Base-by-base conservation (phyloP, 352 stramenopile genomes). In the Globisporangium megalacanthum region DNA sequence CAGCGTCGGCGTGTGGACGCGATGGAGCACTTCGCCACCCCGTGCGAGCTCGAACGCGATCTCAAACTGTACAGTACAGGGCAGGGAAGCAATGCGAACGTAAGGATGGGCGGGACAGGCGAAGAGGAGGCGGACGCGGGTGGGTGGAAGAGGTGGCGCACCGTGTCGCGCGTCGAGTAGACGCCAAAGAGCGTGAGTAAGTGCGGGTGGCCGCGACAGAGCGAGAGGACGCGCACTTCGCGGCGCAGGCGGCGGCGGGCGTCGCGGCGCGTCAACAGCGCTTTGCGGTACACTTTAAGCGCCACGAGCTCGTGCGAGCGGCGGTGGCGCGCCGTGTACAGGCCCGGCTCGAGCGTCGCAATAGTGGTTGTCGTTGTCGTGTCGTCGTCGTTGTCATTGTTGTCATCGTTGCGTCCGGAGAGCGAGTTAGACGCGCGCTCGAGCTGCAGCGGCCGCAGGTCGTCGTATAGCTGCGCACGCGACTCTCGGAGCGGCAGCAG, bases 21-120 rank as follows among this genome's bases (percentile, higher is more conserved):
- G 72, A 9, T 64, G 55, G 55, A 91, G 62, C 19, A 89, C 81
- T 25, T 88, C 62, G 19, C 84, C 81, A 20, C 84, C 78, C 50
- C 72, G 60, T 6, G 81, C 79, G 49, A 94, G 58, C 56, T 94
- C 81, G 45, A 94, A 94, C 42, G 75, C 79, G 55, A 94, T 75
- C 61, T 90, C 79, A 13, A 91, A 66, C 68, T 75, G 48, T 22
- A 14, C 41, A 22, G 3, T 19, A 17, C 9, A 7, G 39, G 39
- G 0, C 37, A 42, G 17, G 1, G 15, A 49, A 37, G 49, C 22
- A 35, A 19, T 53, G 19, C 17, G 5, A 4, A 25, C 19, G 17
- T 9, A 50, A 20, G 11, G 7, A 39, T 11, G 6, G 25, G 45
- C 6, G 7, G 19, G 17, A 49, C 25, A 29, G 25, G 25, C 25